Percentiles rank a stretch among this genome's conserved stretches.
These are phyloP conservation scores for Zygosaccharomyces sapae DNA, from an alignment of 1,139 yeast genomes.

Conservation along the genomic window DNA sequence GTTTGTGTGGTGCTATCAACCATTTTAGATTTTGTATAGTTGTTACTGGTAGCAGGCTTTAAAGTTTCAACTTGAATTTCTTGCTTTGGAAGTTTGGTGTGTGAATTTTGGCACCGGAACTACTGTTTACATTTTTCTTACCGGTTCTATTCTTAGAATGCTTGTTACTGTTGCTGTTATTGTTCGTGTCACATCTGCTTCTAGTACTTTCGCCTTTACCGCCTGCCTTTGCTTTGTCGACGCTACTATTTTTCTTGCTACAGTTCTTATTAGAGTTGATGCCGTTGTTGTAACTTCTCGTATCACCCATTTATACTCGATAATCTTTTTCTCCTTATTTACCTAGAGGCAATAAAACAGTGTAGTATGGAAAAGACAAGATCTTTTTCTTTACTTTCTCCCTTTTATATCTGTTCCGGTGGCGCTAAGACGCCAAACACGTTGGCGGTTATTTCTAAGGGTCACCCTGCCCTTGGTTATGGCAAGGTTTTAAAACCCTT, in stretches of 20 bases:
- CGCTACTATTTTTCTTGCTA: constrained; percentile 4
- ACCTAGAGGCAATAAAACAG: neutral
- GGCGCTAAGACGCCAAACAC: constrained; percentile 2
- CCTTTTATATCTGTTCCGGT: constrained; percentile 4
- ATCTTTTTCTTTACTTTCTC: neutral
- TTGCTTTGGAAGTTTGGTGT: constrained; percentile 1
- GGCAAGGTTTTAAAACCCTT: neutral
- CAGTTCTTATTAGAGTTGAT: neutral
- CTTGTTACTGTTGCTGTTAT: constrained; percentile 1
- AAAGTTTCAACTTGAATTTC: neutral
- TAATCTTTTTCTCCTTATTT: no score
- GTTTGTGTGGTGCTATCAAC: constrained; percentile 4
- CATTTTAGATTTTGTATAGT: constrained; percentile 1
- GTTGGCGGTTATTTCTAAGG: constrained; percentile 1
- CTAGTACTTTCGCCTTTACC: constrained; percentile 1
- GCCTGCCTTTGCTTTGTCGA: constrained; percentile 1
- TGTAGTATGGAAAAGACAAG: neutral
- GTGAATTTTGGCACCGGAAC: neutral
- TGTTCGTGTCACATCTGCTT: neutral
- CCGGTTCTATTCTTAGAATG: neutral
- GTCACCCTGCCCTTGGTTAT: constrained; percentile 1
- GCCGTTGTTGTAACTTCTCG: neutral
- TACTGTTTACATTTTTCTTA: constrained; percentile 1
- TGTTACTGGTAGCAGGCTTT: neutral
- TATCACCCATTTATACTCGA: constrained; percentile 1